Base-by-base conservation (phyloP, 805 yeast genomes). In the Isabelozyma pseudorhagii region DNA sequence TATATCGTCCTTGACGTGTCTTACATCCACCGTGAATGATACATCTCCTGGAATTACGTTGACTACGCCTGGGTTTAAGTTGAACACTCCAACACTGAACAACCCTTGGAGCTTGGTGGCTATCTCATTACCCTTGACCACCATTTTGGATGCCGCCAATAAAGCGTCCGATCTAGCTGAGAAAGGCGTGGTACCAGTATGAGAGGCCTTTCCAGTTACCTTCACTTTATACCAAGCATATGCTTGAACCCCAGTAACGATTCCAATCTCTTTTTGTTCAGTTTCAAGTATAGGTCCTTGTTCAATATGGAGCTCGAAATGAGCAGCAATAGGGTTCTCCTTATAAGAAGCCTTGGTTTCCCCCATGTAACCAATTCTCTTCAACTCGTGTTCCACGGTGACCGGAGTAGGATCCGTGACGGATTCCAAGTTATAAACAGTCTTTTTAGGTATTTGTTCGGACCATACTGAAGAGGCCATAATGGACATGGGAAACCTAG, bases 101-200 rank as follows among this genome's bases (percentile, higher is more conserved):
- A 84, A 66, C 1, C 89, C 89, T 8, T 70, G 71, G 53, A 78
- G 66, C 45, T 71, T 66, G 39, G 63, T 59, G 1, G 88, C 88
- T 47, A 81, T 72, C 44, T 80, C 83, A 47, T 82, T 77, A 10
- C 84, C 81, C 43, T 70, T 74, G 10, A 73, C 73, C 39, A 84
- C 79, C 75, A 85, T 78, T 50, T 71, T 73, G 2, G 89, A 70
- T 8, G 85, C 79, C 1, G 84, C 79, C 11, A 82, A 69, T 45
- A 84, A 59, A 0, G 90, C 83, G 64, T 85, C 91, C 18, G 79
- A 72, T 58, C 91, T 74, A 45, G 79, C 71, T 38, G 67, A 64
- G 67, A 85, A 68, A 13, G 90, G 90, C 0, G 91, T 85, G 1
- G 90, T 82, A 14, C 92, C 92, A 0, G 91, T 82, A 59, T 85